Evolutionary conservation across 208 protist species (phyloP), one percentile per base, ranked within the genome.

Genomic region (Trypanosoma lewisi): DNA sequence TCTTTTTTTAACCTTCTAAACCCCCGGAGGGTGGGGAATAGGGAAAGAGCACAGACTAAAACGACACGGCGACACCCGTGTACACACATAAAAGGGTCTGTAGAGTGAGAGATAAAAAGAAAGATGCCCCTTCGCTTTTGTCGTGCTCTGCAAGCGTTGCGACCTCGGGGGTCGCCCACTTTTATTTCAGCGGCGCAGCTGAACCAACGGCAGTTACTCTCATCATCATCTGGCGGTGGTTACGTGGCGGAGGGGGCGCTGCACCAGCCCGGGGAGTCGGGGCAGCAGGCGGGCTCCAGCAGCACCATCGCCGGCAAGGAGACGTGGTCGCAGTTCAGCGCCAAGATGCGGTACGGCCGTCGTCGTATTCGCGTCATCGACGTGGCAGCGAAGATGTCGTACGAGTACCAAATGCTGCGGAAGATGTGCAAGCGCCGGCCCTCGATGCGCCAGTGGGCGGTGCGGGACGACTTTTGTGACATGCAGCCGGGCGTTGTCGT

Each of bases 321-420:
- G 63, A 94, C 87, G 54, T 94, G 87, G 84, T 77, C 71, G n/a
- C 87, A 94, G 72, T 91, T 91, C 51, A 78, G 79, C 33, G 69
- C 81, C 33, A 89, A 89, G 70, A 90, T 91, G 84, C 81, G 87
- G 12, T 77, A 83, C 62, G 81, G 82, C 11, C 76, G 84, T 4
- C 81, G 87, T 17, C 87, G 87, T 51, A 86, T 94, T 44, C 82
- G 80, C 37, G 80, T 87, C 1, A 95, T 97, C 65, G 93, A 95
- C 51, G 71, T 94, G 9, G 93, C 90, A 11, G 75, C 93, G 7
- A 91, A 93, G 66, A 92, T 98, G 73, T 86, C 85, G 31, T 98
- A 97, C 76, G 92, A 97, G 67, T 95, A 97, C 61, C 87, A 97
- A 71, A 80, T 85, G 66, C 63, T 95, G 11, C 90, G 93, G 68